Percentiles rank a stretch among this genome's conserved stretches.
These are phyloP conservation scores for Penicillium decumbens DNA, from an alignment of 2,329 filamentous ascomycete species.

Conservation along the genomic window DNA sequence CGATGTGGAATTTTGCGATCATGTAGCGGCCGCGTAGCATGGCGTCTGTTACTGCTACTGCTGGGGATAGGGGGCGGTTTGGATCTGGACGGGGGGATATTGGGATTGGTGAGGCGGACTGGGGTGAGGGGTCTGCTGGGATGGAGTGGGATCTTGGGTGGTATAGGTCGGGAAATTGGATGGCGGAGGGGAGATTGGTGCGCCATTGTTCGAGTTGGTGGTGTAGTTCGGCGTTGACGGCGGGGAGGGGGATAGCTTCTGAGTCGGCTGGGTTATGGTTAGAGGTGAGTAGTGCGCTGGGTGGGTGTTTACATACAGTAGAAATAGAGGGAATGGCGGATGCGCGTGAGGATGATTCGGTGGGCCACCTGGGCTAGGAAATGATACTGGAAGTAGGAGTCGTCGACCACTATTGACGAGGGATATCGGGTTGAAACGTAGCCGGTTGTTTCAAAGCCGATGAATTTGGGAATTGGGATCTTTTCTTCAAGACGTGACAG, in stretches of 20 bases:
- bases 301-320: constrained; percentile 35
- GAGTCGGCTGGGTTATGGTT: constrained; percentile 31
- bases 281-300: background rate
- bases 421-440: constrained; percentile 30
- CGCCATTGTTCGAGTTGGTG: constrained; percentile 56
- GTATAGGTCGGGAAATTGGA: constrained; percentile 43
- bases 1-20: constrained; percentile 41
- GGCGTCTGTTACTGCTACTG: constrained; percentile 34
- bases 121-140: constrained; percentile 18
- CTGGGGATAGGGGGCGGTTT: constrained; percentile 30
- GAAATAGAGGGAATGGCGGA: constrained; percentile 50
- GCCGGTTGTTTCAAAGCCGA: constrained; percentile 39
- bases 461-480: constrained; percentile 53
- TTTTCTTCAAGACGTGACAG: constrained; percentile 50
- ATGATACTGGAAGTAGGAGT: constrained; percentile 55
- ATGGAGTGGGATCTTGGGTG: constrained; percentile 14
- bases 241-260: constrained; percentile 45
- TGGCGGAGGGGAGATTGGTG: constrained; percentile 46
- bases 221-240: constrained; percentile 49
- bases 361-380: constrained; percentile 55
- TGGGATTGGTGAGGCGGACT: constrained; percentile 20
- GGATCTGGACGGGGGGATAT: constrained; percentile 18
- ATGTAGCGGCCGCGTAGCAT: constrained; percentile 37
- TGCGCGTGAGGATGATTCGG: constrained; percentile 52
- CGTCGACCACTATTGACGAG: constrained; percentile 43